Evolutionary conservation across 139 green algal species (phyloP).

Genomic region (Chlamydomonas incerta): DNA sequence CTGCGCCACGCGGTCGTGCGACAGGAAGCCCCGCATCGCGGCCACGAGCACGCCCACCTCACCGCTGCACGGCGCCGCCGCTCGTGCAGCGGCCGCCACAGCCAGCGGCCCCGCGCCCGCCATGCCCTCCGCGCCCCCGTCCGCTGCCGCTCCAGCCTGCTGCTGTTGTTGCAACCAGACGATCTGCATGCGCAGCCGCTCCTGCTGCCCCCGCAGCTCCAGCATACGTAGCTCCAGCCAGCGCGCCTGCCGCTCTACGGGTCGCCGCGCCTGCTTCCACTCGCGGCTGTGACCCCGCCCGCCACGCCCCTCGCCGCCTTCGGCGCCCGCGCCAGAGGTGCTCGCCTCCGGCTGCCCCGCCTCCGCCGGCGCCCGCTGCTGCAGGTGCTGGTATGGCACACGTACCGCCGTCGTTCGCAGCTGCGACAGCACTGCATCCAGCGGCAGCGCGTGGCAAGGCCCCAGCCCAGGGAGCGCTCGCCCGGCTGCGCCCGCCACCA

Average conservation of each 20-base stretch:
- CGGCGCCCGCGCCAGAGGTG: too few species aligned
- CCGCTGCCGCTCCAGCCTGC: background rate
- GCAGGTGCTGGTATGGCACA: conserved; percentile 3
- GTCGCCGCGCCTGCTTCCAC: conserved; percentile 42
- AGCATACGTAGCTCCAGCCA: conserved; percentile 66
- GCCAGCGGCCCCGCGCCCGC: background rate
- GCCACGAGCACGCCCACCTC: background rate
- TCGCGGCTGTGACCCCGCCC: conserved; percentile 16
- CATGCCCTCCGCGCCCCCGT: background rate
- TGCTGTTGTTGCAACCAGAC: conserved; percentile 6
- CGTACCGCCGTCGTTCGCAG: conserved; percentile 10
- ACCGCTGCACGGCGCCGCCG: background rate
- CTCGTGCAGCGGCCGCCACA: background rate
- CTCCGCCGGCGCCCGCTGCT: background rate
- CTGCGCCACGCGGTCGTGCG: background rate
- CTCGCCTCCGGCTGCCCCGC: conserved; percentile 19
- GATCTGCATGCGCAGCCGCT: conserved; percentile 33
- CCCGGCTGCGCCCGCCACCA: conserved; percentile 13
- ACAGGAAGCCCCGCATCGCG: background rate
- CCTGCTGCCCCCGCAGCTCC: conserved; percentile 51
- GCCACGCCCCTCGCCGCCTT: too few species aligned
- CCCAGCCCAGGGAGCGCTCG: background rate
- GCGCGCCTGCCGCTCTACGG: conserved; percentile 51
- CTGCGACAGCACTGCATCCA: conserved; percentile 39
- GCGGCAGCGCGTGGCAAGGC: background rate